Conservation (phyloP, 345 rosid genomes). For the Firmiana major region DNA sequence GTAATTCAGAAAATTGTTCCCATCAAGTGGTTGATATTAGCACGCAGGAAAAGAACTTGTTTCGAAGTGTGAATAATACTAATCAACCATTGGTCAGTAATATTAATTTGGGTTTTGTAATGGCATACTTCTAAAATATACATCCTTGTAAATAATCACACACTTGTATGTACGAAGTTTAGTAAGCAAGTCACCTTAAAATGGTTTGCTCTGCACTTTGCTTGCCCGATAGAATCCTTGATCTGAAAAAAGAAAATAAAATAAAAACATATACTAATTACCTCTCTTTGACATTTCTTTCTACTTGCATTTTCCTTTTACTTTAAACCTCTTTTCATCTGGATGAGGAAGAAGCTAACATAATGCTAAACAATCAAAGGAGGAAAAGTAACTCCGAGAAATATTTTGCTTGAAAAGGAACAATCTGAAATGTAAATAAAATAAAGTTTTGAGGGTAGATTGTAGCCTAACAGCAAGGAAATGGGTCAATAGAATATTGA, state of each 20-base stretch:
- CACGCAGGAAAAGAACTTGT: background rate
- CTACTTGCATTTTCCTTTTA: background rate
- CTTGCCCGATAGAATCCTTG: conserved; percentile 42
- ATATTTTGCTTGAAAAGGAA: background rate
- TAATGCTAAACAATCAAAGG: background rate
- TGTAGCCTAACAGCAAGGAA: too few relatives aligned
- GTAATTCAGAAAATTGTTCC: background rate
- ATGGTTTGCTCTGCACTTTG: conserved; percentile 42
- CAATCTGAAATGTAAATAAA: background rate
- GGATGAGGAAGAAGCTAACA: background rate
- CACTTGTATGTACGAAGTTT: conserved; percentile 8
- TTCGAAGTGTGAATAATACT: background rate
- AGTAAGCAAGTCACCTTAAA: conserved; percentile 41
- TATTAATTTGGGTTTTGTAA: background rate
- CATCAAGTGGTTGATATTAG: background rate
- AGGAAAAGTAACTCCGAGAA: background rate
- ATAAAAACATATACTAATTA: background rate
- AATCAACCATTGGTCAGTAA: background rate
- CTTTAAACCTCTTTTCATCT: background rate
- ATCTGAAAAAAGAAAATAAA: conserved; percentile 38
- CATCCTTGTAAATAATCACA: conserved; percentile 11
- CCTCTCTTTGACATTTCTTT: background rate
- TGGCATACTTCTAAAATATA: conserved; percentile 4
- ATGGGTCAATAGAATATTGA: too few relatives aligned
- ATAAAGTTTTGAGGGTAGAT: too few relatives aligned